Percentiles rank a stretch among this genome's conserved stretches.
Evolutionary conservation across 495 filamentous ascomycete species (phyloP).

Genomic region (Evernia prunastri): DNA sequence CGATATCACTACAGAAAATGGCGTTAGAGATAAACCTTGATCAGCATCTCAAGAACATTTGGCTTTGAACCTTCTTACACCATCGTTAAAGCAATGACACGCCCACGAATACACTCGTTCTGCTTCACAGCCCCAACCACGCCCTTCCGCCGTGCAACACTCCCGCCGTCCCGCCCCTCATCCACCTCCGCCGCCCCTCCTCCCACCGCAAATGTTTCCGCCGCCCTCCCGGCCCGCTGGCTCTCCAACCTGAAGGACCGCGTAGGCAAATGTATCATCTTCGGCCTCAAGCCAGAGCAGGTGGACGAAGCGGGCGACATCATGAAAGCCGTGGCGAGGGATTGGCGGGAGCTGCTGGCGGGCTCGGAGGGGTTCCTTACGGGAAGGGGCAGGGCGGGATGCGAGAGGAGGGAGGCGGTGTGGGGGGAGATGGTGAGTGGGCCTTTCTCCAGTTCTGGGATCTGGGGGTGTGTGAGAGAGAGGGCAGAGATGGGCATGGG

Average conservation of each 20-base stretch:
- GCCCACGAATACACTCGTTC: conserved; percentile 2
- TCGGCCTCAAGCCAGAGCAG: conserved; percentile 61
- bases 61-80: background rate
- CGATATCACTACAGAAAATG: background rate
- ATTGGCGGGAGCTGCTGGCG: conserved; percentile 74
- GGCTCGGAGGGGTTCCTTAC: conserved; percentile 80
- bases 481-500: background rate
- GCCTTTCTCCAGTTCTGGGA: background rate
- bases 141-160: conserved; percentile 7
- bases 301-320: conserved; percentile 54
- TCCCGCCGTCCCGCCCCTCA: background rate
- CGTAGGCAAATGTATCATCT: conserved; percentile 77
- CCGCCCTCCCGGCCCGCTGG: conserved; percentile 51
- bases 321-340: conserved; percentile 52
- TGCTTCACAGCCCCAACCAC: conserved; percentile 15
- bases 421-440: conserved; percentile 86
- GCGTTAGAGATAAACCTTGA: background rate
- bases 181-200: conserved; percentile 4
- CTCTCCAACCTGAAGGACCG: conserved; percentile 65
- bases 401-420: conserved; percentile 66
- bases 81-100: conserved; percentile 3
- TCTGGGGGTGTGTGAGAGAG: too few species aligned
- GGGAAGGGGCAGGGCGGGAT: conserved; percentile 53
- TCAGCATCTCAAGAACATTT: background rate
- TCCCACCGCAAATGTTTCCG: background rate